A percentile compares a stretch with the other conserved stretches of the same genome.
Conservation (phyloP, 2,329 filamentous ascomycete genomes). For the Cryphonectria nitschkei region DNA sequence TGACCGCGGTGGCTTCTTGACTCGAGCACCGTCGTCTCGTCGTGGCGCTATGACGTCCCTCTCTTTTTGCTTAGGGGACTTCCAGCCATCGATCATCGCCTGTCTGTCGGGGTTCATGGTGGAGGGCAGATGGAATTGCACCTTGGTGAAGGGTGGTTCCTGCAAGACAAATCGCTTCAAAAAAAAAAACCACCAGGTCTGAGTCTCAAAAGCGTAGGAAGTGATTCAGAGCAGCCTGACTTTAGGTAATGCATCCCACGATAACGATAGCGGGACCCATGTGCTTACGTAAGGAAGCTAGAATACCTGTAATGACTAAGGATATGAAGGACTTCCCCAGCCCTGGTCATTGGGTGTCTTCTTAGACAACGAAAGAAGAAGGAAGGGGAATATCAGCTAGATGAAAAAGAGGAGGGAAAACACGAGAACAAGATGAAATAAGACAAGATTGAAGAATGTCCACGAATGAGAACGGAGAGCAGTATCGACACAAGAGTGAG, state of each 20-base stretch:
- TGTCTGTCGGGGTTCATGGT: conserved; percentile 59
- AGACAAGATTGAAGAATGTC: rapidly evolving
- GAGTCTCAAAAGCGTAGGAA: neutral
- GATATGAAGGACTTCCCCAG: no score
- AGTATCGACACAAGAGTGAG: neutral
- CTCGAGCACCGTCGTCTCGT: conserved; percentile 57
- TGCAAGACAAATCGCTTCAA: neutral
- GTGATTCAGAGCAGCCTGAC: neutral
- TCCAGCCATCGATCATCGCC: conserved; percentile 56
- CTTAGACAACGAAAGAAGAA: no score
- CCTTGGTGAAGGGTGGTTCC: neutral
- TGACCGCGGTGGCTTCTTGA: conserved; percentile 54
- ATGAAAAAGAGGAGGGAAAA: no score
- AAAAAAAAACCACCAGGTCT: no score
- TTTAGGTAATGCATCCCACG: neutral
- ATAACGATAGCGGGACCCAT: neutral
- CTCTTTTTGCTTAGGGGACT: conserved; percentile 41
- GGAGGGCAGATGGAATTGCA: neutral
- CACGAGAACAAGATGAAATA: no score
- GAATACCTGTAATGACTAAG: no score
- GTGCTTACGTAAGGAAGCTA: neutral
- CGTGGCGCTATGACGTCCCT: conserved; percentile 60
- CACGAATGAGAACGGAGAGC: neutral
- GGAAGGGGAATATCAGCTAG: no score
- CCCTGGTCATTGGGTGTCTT: no score